Conservation (phyloP, 371 early-diverging fungal species). For the Coemansia sp. region DNA sequence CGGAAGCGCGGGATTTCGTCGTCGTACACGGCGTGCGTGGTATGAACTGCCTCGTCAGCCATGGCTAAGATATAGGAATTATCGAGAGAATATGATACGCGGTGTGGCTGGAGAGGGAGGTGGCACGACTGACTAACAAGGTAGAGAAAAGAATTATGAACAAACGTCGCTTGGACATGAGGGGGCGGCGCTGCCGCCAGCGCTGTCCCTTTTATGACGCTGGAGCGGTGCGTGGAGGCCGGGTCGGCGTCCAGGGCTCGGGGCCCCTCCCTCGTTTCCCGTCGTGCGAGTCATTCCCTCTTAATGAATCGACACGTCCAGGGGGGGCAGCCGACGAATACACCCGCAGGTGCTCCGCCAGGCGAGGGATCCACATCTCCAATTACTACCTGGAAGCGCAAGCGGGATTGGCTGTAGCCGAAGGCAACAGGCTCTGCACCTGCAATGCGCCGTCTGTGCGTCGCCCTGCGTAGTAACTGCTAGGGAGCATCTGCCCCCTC, state of each 20-base stretch:
- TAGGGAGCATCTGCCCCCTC: too few relatives aligned
- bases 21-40: conserved; percentile 10
- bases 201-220: too few relatives aligned
- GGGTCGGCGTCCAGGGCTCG: too few relatives aligned
- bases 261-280: too few relatives aligned
- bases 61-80: conserved; percentile 11
- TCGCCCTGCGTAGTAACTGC: conserved; percentile 1
- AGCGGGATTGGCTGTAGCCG: neutral
- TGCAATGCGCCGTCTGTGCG: neutral
- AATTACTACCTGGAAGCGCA: neutral
- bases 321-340: too few relatives aligned
- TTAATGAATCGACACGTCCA: too few relatives aligned
- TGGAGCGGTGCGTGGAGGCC: too few relatives aligned
- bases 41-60: conserved; percentile 32
- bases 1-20: conserved; percentile 39
- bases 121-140: neutral
- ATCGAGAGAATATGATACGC: neutral
- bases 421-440: neutral
- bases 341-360: too few relatives aligned
- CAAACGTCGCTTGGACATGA: too few relatives aligned
- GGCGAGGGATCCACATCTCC: neutral
- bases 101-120: neutral
- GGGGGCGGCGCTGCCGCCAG: too few relatives aligned
- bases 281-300: too few relatives aligned
- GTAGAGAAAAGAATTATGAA: neutral